Evolutionary conservation across 1,284 basidiomycete species (phyloP).

Genomic region (Ustilago nuda): DNA sequence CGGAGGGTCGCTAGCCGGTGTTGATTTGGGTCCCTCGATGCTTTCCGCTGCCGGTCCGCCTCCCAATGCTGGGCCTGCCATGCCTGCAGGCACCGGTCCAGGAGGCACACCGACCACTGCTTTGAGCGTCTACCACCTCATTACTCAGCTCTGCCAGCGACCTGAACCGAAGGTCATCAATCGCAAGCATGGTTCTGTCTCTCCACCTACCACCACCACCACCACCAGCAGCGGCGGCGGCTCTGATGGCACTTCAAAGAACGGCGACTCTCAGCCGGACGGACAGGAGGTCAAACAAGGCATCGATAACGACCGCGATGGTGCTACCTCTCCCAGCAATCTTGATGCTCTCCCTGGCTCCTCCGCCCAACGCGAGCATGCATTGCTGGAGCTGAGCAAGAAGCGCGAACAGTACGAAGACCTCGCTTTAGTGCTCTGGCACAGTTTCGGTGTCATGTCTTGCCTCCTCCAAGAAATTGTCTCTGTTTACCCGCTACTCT

Average conservation of each 20-base stretch:
- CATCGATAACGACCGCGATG: slow-evolving; percentile 14
- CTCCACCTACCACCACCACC: slow-evolving; percentile 14
- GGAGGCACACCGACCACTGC: slow-evolving; percentile 66
- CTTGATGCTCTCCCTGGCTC: slow-evolving; percentile 58
- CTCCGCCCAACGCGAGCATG: slow-evolving; percentile 64
- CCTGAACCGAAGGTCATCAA: slow-evolving; percentile 52
- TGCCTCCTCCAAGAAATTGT: slow-evolving; percentile 97
- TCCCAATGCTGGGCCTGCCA: slow-evolving; percentile 56
- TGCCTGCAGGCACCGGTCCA: slow-evolving; percentile 61
- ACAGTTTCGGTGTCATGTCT: slow-evolving; percentile 99
- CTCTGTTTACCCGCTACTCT: slow-evolving; percentile 94
- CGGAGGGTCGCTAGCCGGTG: slow-evolving; percentile 52
- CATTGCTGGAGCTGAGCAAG: slow-evolving; percentile 89
- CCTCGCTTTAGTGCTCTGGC: slow-evolving; percentile 96
- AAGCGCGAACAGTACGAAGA: slow-evolving; percentile 99
- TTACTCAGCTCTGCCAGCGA: slow-evolving; percentile 68
- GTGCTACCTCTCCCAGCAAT: slow-evolving; percentile 21
- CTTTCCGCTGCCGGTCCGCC: slow-evolving; percentile 60
- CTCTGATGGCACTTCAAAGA: slow-evolving; percentile 3
- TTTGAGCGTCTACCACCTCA: slow-evolving; percentile 66
- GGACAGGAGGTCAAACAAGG: not conserved
- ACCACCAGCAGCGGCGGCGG: slow-evolving; percentile 3
- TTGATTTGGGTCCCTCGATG: slow-evolving; percentile 60
- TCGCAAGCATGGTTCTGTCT: slow-evolving; percentile 28
- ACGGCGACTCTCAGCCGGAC: slow-evolving; percentile 10